Evolutionary conservation across 441 rosid genomes (phyloP), one percentile per base, ranked within the genome.

Genomic region (Pelargonium myrrhifolium): DNA sequence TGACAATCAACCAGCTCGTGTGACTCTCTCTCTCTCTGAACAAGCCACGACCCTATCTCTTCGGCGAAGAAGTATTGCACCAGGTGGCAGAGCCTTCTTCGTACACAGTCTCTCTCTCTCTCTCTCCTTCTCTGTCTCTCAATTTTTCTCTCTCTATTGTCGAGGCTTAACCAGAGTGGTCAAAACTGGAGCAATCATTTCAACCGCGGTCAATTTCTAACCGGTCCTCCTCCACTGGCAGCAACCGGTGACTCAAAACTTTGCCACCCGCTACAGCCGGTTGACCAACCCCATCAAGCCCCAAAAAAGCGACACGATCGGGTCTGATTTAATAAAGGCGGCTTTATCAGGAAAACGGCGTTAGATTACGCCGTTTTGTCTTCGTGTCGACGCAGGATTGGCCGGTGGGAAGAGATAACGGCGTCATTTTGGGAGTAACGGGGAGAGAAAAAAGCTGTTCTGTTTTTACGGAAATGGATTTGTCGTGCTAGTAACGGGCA

Each of bases 131-230:
- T 64, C 53, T 17, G 14, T 58, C 22, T 58, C 70, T 58, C 59
- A 72, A 20, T 71, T 53, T 75, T 51, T 79, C 70, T 72, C 66
- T 42, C 73, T 78, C 76, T 68, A 71, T 20, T 66, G 80, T 49
- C 71, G 76, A 76, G 79, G 76, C 72, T 71, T 67, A 83, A 85
- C 88, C 86, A 82, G 79, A 73, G 82, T 81, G 77, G 86, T 85
- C 91, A 84, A 84, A 79, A 79, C 78, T 68, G 18, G 0, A 51
- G 72, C 91, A 81, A 87, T 84, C 75, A 85, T 84, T 87, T 81
- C 85, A 84, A 87, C 91, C 79, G 79, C 85, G 83, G 97, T 88
- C 88, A 86, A 89, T 80, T 84, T 83, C 81, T 82, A 86, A 85
- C 90, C 92, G 58, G 43, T 59, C 59, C 2, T 9, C 20, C 15